Percentiles rank a stretch among this genome's conserved stretches.
These are phyloP conservation scores for Candida pseudofarinosa DNA, from an alignment of 805 yeast species.

Conservation along the genomic window DNA sequence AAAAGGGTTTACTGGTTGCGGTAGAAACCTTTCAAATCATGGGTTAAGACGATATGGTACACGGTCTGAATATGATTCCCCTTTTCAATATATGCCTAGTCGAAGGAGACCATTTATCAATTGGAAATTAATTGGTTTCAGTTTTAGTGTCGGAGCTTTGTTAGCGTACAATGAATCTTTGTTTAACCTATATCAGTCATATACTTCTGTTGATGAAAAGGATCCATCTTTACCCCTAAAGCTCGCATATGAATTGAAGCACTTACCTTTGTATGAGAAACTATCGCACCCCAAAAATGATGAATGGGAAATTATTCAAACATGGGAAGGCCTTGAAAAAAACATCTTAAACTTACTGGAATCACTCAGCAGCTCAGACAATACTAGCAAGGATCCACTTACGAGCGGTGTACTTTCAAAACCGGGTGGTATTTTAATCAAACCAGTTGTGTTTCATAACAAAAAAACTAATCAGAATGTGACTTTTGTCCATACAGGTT, in stretches of 20 bases:
- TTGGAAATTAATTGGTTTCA: slow-evolving; percentile 24
- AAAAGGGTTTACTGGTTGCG: not conserved
- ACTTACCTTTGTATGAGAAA: slow-evolving; percentile 49
- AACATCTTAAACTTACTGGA: slow-evolving; percentile 27
- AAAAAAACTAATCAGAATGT: slow-evolving; percentile 53
- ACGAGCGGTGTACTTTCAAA: slow-evolving; percentile 48
- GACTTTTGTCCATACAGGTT: slow-evolving; percentile 72
- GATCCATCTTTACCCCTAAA: slow-evolving; percentile 26
- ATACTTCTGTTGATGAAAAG: slow-evolving; percentile 15
- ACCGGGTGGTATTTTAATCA: slow-evolving; percentile 77
- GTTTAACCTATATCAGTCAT: slow-evolving; percentile 21
- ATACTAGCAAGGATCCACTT: slow-evolving; percentile 14
- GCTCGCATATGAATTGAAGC: slow-evolving; percentile 46
- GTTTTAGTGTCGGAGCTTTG: slow-evolving; percentile 19
- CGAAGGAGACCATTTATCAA: slow-evolving; percentile 21
- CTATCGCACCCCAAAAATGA: slow-evolving; percentile 44
- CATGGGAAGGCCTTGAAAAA: slow-evolving; percentile 42
- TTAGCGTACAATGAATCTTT: slow-evolving; percentile 24
- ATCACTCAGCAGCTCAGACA: slow-evolving; percentile 7
- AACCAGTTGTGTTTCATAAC: slow-evolving; percentile 66
- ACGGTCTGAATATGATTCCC: slow-evolving; percentile 26
- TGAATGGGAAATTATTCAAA: slow-evolving; percentile 41
- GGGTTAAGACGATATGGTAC: slow-evolving; percentile 17
- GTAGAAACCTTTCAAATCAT: not conserved
- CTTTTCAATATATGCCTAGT: slow-evolving; percentile 25